A percentile compares a stretch with the other conserved stretches of the same genome.
These are phyloP conservation scores for Cercospora beticola DNA, from an alignment of 2,329 filamentous ascomycete genomes.

Conservation along the genomic window DNA sequence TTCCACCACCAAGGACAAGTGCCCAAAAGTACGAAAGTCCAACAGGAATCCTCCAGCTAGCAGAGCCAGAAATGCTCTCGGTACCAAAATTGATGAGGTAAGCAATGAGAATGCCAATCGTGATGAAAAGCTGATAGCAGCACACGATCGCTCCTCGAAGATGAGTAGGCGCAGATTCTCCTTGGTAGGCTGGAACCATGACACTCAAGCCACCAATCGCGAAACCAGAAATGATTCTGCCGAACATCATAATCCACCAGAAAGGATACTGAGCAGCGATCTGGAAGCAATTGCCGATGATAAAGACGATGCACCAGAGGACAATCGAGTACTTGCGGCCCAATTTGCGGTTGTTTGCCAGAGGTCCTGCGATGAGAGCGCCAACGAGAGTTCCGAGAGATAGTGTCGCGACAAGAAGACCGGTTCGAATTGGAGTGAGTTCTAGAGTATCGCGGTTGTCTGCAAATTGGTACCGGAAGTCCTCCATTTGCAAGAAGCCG, in stretches of 20 bases:
- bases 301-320: constrained; percentile 60
- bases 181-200: constrained; percentile 65
- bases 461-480: constrained; percentile 57
- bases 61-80: constrained; percentile 40
- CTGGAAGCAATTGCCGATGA: constrained; percentile 63
- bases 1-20: constrained; percentile 46
- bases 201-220: constrained; percentile 64
- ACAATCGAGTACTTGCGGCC: constrained; percentile 63
- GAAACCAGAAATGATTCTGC: constrained; percentile 62
- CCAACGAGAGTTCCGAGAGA: constrained; percentile 60
- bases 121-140: constrained; percentile 67
- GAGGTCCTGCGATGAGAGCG: constrained; percentile 55
- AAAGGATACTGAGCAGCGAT: constrained; percentile 52
- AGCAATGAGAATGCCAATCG: constrained; percentile 60
- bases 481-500: constrained; percentile 60
- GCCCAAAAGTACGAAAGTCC: constrained; percentile 48
- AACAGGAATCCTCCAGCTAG: constrained; percentile 49
- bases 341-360: constrained; percentile 55
- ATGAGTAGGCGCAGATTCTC: constrained; percentile 61
- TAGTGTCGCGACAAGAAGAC: constrained; percentile 59
- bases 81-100: constrained; percentile 60
- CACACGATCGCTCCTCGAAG: constrained; percentile 63
- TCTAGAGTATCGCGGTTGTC: constrained; percentile 37
- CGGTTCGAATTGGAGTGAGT: constrained; percentile 58
- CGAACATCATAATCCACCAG: constrained; percentile 65